These are phyloP conservation scores for Lyophyllum decastes DNA, from an alignment of 768 basidiomycete species.

Conservation along the genomic window DNA sequence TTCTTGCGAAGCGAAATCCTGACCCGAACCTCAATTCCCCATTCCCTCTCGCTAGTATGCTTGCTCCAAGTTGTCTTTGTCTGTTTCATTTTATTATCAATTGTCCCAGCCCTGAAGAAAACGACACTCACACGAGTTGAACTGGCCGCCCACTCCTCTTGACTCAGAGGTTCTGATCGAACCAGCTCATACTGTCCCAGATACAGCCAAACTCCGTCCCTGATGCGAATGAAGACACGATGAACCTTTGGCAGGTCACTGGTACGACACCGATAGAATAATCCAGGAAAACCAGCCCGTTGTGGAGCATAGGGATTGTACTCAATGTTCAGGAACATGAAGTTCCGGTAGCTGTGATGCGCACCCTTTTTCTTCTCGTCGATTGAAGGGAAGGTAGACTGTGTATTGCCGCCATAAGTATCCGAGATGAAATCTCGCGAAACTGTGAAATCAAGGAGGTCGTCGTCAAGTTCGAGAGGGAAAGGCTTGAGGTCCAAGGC, in stretches of 20 bases:
- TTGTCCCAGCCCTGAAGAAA: not conserved
- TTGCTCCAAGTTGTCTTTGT: constrained; percentile 23
- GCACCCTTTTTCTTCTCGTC: constrained; percentile 11
- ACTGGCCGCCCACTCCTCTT: constrained; percentile 22
- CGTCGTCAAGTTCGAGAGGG: not conserved
- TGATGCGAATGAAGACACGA: constrained; percentile 32
- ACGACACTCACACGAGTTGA: constrained; percentile 19
- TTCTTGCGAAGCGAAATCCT: constrained; percentile 28
- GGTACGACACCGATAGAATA: constrained; percentile 21
- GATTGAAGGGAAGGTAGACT: constrained; percentile 10
- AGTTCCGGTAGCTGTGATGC: constrained; percentile 27
- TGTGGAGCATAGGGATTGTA: constrained; percentile 30
- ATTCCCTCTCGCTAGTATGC: constrained; percentile 22
- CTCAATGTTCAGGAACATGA: constrained; percentile 26
- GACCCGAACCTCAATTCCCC: constrained; percentile 25
- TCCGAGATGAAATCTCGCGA: constrained; percentile 19
- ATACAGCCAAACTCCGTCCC: constrained; percentile 34
- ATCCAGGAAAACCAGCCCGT: constrained; percentile 29
- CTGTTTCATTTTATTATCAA: not conserved
- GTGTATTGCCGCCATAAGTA: constrained; percentile 24
- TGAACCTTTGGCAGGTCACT: constrained; percentile 22
- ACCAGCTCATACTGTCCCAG: constrained; percentile 34
- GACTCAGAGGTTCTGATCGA: constrained; percentile 38
- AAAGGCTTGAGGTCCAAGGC: constrained; percentile 5
- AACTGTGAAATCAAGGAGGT: constrained; percentile 1